These are phyloP conservation scores for Pseudozyma hubeiensis DNA, from an alignment of 1,284 basidiomycete species.

Conservation along the genomic window DNA sequence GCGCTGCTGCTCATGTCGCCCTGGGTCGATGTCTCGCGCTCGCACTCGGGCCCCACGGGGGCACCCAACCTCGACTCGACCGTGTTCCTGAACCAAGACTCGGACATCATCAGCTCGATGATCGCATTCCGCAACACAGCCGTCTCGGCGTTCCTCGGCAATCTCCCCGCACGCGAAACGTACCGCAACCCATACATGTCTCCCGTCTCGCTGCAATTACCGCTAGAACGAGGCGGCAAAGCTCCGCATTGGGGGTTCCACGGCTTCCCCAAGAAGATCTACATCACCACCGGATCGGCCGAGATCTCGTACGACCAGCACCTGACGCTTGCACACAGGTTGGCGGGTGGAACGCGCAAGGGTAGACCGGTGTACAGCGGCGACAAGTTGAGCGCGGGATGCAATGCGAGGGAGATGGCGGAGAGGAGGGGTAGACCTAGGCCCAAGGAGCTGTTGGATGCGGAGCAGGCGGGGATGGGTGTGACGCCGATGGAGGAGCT, in stretches of 20 bases:
- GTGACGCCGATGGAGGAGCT: slow-evolving; percentile 20
- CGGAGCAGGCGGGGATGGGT: slow-evolving; percentile 11
- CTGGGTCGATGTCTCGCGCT: slow-evolving; percentile 65
- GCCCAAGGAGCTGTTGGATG: slow-evolving; percentile 38
- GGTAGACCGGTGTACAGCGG: slow-evolving; percentile 52
- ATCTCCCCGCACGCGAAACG: slow-evolving; percentile 59
- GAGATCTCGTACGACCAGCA: slow-evolving; percentile 65
- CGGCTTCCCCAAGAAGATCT: slow-evolving; percentile 55
- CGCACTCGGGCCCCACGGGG: slow-evolving; percentile 58
- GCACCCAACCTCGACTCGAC: slow-evolving; percentile 57
- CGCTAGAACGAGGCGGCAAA: slow-evolving; percentile 37
- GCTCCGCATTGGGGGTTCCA: slow-evolving; percentile 60
- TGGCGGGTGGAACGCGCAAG: slow-evolving; percentile 53
- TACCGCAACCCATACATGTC: slow-evolving; percentile 65
- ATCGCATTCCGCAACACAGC: slow-evolving; percentile 63
- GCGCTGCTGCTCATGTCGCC: slow-evolving; percentile 61
- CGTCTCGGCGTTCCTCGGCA: slow-evolving; percentile 59
- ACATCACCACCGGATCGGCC: slow-evolving; percentile 58
- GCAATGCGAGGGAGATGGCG: slow-evolving; percentile 45
- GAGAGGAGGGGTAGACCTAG: slow-evolving; percentile 53
- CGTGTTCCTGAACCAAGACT: slow-evolving; percentile 47
- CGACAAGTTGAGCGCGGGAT: slow-evolving; percentile 33
- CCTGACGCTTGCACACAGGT: slow-evolving; percentile 60
- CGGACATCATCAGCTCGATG: slow-evolving; percentile 60
- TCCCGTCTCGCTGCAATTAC: slow-evolving; percentile 61